phyloP scores from a whole-genome alignment of 2,329 filamentous ascomycete genomes.

The Sordariomycetes sp. region DNA sequence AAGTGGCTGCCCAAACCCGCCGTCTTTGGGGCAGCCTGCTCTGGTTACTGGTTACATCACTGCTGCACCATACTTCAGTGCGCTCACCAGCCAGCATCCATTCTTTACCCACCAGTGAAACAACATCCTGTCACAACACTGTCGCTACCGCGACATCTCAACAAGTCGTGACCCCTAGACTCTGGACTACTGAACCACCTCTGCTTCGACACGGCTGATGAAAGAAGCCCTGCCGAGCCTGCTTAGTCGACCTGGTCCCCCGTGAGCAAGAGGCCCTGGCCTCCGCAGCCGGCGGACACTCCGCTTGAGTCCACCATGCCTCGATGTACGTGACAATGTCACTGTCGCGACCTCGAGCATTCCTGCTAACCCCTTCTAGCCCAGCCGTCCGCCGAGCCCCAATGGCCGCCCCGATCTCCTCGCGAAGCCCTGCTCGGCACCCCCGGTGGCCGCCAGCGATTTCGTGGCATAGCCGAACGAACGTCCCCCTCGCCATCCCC shows the following conservation, averaged over 20 bases:
- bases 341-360: neutral
- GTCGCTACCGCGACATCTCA: too few species aligned
- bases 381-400: constrained; percentile 26
- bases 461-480: constrained; percentile 56
- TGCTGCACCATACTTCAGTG: too few species aligned
- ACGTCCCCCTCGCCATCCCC: constrained; percentile 61
- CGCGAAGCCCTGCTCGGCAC: constrained; percentile 55
- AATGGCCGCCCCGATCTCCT: constrained; percentile 59
- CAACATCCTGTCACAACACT: neutral
- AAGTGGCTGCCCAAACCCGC: neutral
- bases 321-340: neutral
- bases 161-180: too few species aligned
- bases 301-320: neutral
- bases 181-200: too few species aligned
- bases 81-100: too few species aligned
- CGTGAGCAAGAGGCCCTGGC: neutral
- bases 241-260: neutral
- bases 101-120: neutral
- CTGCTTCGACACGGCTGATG: neutral
- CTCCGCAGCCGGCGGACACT: neutral
- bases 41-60: too few species aligned
- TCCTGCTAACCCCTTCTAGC: neutral
- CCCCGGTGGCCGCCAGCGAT: constrained; percentile 68
- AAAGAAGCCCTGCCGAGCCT: neutral
- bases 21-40: too few species aligned